Base-by-base conservation (phyloP, 768 basidiomycete species). In the Heimioporus sp. region DNA sequence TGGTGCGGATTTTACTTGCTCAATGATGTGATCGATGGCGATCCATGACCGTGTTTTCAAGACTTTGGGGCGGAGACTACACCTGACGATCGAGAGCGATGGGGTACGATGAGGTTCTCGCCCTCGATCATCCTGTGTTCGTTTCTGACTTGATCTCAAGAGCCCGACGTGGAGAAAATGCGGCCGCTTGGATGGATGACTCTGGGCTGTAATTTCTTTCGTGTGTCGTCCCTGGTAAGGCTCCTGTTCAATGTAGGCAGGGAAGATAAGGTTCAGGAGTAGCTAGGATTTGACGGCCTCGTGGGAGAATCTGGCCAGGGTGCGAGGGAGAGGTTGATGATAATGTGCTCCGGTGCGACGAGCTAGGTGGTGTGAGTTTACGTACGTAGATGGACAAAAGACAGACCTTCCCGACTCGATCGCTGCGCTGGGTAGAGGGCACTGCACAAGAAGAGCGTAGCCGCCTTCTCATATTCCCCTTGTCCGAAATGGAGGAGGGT, bases 261-360 rank as follows among this genome's bases (percentile, higher is more conserved):
- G 76, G 62, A 96, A 92, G 10, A 75, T 72, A 1, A 86, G 69
- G 63, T 87, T 90, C 51, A 84, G 86, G 28, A 92, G 68, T 5
- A 89, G 69, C 59, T 80, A 79, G 0, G 78, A 54, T 64, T 87
- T 86, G 72, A 98, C 83, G 16, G 80, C 76, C 0, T 80, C 75
- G 8, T 95, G 81, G 5, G 82, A 72, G 52, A 91, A 76, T 36
- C 80, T 88, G 1, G 93, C 87, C 5, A 98, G 81, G 4, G 89
- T 87, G 59, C 90, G 0, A 98, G 71, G 0, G 87, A 85, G 10
- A 86, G 87, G 64, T 93, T 94, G 36, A 96, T 82, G 2, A 90
- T 92, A 43, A 98, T 82, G 68, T 98, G 95, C 5, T 80, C 80
- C 0, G 90, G 80, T 0, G 90, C 79, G 35, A 97, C 76, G 41